These are phyloP conservation scores for Boletus coffeatus DNA, from an alignment of 1,284 basidiomycete species.

Conservation along the genomic window DNA sequence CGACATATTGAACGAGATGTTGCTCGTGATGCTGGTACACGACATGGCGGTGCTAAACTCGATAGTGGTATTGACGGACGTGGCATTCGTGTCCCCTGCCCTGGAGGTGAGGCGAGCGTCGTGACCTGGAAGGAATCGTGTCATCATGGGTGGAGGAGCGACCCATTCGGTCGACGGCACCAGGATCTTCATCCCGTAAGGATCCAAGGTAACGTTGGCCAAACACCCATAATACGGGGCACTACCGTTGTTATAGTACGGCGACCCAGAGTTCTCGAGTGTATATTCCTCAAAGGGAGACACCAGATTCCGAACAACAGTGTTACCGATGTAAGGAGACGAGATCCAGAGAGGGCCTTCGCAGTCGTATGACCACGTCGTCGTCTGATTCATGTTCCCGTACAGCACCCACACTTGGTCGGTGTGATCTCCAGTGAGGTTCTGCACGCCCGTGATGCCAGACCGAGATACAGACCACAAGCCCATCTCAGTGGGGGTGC, in stretches of 20 bases:
- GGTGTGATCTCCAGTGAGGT: conserved; percentile 49
- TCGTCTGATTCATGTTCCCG: conserved; percentile 77
- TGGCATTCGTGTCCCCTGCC: conserved; percentile 47
- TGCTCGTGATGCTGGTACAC: conserved; percentile 59
- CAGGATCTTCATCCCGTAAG: conserved; percentile 77
- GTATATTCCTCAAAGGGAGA: conserved; percentile 77
- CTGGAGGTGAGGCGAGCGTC: conserved; percentile 64
- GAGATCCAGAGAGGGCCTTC: conserved; percentile 59
- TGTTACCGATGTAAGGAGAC: conserved; percentile 63
- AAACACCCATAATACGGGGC: conserved; percentile 76
- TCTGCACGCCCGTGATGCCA: conserved; percentile 51
- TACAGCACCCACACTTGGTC: conserved; percentile 79
- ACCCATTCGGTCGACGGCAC: conserved; percentile 69
- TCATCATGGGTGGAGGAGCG: conserved; percentile 63
- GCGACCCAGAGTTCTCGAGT: conserved; percentile 56
- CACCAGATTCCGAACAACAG: conserved; percentile 68
- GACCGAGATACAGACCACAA: conserved; percentile 76
- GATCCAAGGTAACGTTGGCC: conserved; percentile 54
- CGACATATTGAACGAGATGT: conserved; percentile 61
- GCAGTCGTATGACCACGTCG: conserved; percentile 62
- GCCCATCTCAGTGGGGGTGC: conserved; percentile 76
- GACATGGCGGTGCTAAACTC: conserved; percentile 79
- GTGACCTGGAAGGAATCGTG: conserved; percentile 79
- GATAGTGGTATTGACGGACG: conserved; percentile 60
- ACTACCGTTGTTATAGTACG: conserved; percentile 50